Evolutionary conservation across 768 basidiomycete species (phyloP).

Genomic region (Auriculariales sp.): DNA sequence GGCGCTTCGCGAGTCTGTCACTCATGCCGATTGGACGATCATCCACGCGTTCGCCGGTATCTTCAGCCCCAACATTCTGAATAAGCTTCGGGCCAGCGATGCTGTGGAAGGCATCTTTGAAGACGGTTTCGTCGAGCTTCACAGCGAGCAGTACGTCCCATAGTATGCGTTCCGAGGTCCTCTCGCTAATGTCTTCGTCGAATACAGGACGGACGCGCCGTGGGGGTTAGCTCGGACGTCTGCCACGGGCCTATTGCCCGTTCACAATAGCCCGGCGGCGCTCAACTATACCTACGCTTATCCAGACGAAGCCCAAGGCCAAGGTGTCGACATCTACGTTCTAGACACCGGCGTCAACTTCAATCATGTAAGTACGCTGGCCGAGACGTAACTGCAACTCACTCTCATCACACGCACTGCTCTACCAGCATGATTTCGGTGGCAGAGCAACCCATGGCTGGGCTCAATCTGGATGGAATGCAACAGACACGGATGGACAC

Average conservation of each 20-base stretch:
- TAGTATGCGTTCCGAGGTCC: no score
- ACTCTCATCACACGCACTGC: neutral
- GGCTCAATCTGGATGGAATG: slow-evolving; percentile 1
- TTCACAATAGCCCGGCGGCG: slow-evolving; percentile 1
- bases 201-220: slow-evolving; percentile 3
- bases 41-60: slow-evolving; percentile 15
- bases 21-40: slow-evolving; percentile 11
- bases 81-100: slow-evolving; percentile 13
- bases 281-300: slow-evolving; percentile 16
- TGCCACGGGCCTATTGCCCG: neutral
- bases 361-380: neutral
- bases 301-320: neutral
- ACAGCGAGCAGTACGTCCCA: slow-evolving; percentile 8
- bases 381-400: neutral
- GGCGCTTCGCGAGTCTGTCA: slow-evolving; percentile 3
- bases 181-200: no score
- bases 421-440: slow-evolving; percentile 20
- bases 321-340: slow-evolving; percentile 5
- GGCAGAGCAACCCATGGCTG: slow-evolving; percentile 18
- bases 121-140: slow-evolving; percentile 17
- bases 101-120: slow-evolving; percentile 17
- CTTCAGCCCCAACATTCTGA: slow-evolving; percentile 11
- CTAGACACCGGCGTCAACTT: neutral
- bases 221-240: slow-evolving; percentile 3
- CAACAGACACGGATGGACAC: slow-evolving; percentile 19